These are phyloP conservation scores for Nephelium lappaceum DNA, from an alignment of 345 rosid species.

Conservation along the genomic window DNA sequence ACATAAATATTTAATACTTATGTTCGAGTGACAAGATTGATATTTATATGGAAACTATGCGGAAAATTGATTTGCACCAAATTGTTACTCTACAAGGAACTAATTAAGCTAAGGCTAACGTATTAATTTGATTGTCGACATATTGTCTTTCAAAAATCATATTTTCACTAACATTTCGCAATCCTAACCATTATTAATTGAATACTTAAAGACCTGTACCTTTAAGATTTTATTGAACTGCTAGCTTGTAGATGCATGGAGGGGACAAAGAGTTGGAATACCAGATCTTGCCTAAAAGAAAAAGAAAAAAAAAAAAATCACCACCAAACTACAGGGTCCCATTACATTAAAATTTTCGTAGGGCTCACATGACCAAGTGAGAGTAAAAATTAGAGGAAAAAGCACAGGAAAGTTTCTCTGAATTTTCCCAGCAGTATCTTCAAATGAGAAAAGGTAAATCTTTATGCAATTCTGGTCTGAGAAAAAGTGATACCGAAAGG, in stretches of 20 bases:
- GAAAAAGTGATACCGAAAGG: constrained; percentile 28
- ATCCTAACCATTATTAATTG: too few species aligned
- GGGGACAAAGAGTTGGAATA: constrained; percentile 21
- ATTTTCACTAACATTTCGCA: too few species aligned
- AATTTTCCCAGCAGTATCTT: constrained; percentile 32
- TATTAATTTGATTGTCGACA: too few species aligned
- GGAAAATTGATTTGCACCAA: too few species aligned
- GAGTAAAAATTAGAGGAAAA: constrained; percentile 12
- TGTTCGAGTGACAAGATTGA: too few species aligned
- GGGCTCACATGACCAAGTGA: constrained; percentile 12
- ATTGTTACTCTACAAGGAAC: too few species aligned
- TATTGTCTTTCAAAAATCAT: too few species aligned
- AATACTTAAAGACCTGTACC: too few species aligned
- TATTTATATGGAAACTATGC: too few species aligned
- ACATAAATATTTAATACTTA: too few species aligned
- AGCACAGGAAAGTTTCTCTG: constrained; percentile 19
- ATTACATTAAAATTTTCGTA: constrained; percentile 20
- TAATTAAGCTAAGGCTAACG: too few species aligned
- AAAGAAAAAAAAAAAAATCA: neutral
- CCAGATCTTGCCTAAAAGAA: neutral
- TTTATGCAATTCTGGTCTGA: constrained; percentile 11
- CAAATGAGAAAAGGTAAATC: constrained; percentile 8
- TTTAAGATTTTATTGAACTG: too few species aligned
- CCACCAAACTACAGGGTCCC: constrained; percentile 28
- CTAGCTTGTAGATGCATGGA: neutral